phyloP scores from a whole-genome alignment of 2,329 filamentous ascomycete genomes.

The Scytalidium lignicola region DNA sequence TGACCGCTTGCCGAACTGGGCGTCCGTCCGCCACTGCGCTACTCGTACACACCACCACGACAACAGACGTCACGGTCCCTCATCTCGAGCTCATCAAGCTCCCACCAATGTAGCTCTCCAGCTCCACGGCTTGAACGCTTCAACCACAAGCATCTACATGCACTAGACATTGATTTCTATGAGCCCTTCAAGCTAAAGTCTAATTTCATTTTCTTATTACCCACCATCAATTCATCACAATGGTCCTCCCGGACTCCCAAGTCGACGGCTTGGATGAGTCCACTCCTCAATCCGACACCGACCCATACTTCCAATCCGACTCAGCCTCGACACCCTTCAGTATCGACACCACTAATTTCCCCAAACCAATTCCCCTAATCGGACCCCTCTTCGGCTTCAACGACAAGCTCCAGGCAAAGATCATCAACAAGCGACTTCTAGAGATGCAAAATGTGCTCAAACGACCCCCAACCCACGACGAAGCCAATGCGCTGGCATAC shows the following conservation, averaged over 20 bases:
- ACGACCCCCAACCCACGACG: constrained; percentile 19
- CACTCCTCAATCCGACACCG: constrained; percentile 20
- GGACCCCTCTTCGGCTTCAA: constrained; percentile 19
- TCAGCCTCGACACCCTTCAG: constrained; percentile 4
- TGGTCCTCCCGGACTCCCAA: constrained; percentile 19
- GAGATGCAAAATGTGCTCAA: constrained; percentile 8
- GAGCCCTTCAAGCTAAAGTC: too few relatives aligned
- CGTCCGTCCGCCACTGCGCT: neutral
- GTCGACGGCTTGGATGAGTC: constrained; percentile 15
- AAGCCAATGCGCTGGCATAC: constrained; percentile 21
- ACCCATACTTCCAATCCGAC: constrained; percentile 16
- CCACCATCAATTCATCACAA: constrained; percentile 3
- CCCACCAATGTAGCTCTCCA: neutral
- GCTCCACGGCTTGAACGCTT: neutral
- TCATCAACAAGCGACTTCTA: constrained; percentile 3
- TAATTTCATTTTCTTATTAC: neutral
- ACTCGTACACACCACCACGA: neutral
- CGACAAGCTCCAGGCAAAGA: constrained; percentile 3
- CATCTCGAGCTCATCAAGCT: neutral
- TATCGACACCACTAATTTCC: constrained; percentile 15
- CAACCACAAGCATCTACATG: neutral
- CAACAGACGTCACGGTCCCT: neutral
- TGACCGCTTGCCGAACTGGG: too few relatives aligned
- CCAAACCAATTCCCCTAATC: constrained; percentile 20
- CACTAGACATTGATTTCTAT: neutral